Conservation (phyloP, 2,329 filamentous ascomycete genomes). For the Stachybotrys elegans region DNA sequence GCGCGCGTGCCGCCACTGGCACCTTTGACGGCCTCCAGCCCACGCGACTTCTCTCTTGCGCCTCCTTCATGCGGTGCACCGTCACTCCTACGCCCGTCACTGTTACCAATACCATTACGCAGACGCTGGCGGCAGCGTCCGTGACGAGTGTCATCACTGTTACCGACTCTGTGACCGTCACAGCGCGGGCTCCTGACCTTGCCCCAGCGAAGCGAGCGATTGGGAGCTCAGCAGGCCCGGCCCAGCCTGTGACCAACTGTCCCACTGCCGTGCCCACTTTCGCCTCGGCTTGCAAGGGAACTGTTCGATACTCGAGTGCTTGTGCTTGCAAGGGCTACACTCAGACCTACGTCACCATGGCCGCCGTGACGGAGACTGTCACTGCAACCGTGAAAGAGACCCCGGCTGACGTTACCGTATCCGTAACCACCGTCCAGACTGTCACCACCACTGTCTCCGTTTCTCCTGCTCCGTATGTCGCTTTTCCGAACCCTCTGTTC, state of each 20-base stretch:
- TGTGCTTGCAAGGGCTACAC: background rate
- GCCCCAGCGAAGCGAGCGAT: background rate
- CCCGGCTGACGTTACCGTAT: background rate
- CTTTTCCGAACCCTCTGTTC: background rate
- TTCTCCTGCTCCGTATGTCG: background rate
- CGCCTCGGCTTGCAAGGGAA: background rate
- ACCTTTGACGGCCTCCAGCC: background rate
- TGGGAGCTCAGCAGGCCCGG: background rate
- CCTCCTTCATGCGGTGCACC: background rate
- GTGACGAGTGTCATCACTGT: background rate
- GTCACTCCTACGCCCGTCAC: background rate
- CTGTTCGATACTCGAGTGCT: conserved; percentile 1
- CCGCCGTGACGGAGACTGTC: background rate
- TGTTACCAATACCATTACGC: background rate
- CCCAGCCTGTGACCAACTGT: background rate
- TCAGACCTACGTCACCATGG: background rate
- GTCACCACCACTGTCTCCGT: background rate
- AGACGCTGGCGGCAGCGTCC: background rate
- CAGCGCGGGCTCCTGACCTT: background rate
- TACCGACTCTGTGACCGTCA: background rate
- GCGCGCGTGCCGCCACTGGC: background rate
- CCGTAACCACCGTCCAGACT: background rate
- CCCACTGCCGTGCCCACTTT: background rate
- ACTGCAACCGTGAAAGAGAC: background rate
- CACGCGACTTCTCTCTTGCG: background rate